These are phyloP conservation scores for Dioscorea dumetorum DNA, from an alignment of 106 monocot genomes.

Conservation along the genomic window DNA sequence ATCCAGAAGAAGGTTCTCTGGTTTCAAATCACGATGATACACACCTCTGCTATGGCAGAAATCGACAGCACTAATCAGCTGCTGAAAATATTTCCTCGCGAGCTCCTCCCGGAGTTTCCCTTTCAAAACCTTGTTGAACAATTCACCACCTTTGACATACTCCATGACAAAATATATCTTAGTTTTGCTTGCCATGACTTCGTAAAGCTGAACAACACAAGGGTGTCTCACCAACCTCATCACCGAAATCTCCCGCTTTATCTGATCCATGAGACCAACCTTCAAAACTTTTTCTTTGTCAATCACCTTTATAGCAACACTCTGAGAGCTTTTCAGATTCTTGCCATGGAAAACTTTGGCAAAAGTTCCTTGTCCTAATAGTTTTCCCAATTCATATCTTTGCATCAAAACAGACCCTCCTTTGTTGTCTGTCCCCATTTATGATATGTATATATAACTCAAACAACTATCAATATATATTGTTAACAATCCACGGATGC, in stretches of 20 bases:
- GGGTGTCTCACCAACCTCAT: slow-evolving; percentile 44
- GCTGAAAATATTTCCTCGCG: slow-evolving; percentile 42
- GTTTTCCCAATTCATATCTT: slow-evolving; percentile 28
- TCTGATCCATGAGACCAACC: slow-evolving; percentile 41
- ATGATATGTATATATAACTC: background rate
- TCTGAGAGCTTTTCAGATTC: slow-evolving; percentile 21
- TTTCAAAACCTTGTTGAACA: slow-evolving; percentile 38
- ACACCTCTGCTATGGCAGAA: slow-evolving; percentile 46
- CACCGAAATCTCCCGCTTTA: slow-evolving; percentile 39
- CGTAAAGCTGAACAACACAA: slow-evolving; percentile 35
- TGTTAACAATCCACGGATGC: background rate
- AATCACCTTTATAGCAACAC: slow-evolving; percentile 47
- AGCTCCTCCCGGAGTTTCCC: slow-evolving; percentile 33
- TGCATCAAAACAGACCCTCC: slow-evolving; percentile 26
- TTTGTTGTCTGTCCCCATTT: slow-evolving; percentile 28
- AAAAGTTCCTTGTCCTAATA: slow-evolving; percentile 43
- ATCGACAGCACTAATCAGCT: slow-evolving; percentile 38
- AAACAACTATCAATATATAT: too few species aligned
- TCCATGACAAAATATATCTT: slow-evolving; percentile 49
- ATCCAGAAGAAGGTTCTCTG: slow-evolving; percentile 43
- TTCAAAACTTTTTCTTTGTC: slow-evolving; percentile 47
- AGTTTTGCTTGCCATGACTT: slow-evolving; percentile 44
- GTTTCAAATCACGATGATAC: slow-evolving; percentile 42
- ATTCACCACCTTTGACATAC: slow-evolving; percentile 35
- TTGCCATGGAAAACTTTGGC: slow-evolving; percentile 42